Percentiles rank a stretch among this genome's conserved stretches.
These are phyloP conservation scores for Silybum marianum DNA, from an alignment of 129 eudicot genomes.

Conservation along the genomic window DNA sequence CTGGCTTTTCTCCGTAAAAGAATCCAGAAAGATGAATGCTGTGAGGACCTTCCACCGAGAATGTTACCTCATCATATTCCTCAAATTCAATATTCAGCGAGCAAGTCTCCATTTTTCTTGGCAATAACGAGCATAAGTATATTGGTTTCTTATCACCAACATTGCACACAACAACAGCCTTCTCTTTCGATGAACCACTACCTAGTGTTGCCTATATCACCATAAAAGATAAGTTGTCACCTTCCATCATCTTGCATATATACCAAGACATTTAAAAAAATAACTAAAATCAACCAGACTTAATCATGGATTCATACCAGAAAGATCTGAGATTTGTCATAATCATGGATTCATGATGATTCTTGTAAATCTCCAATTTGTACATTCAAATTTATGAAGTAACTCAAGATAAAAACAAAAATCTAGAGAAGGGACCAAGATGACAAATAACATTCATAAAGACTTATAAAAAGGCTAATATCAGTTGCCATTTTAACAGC, in stretches of 20 bases:
- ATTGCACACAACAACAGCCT: slow-evolving; percentile 67
- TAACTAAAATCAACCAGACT: background rate
- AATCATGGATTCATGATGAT: background rate
- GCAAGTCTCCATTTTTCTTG: slow-evolving; percentile 78
- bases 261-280: background rate
- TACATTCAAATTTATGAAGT: background rate
- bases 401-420: background rate
- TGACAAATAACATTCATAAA: background rate
- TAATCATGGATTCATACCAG: background rate
- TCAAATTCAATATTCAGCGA: slow-evolving; percentile 81
- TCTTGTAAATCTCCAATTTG: background rate
- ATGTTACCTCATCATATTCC: slow-evolving; percentile 75
- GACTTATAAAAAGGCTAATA: background rate
- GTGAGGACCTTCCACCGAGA: slow-evolving; percentile 80
- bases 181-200: slow-evolving; percentile 57
- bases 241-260: background rate
- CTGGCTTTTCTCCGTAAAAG: slow-evolving; percentile 58
- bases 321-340: no score
- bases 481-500: background rate
- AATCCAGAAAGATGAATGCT: slow-evolving; percentile 91
- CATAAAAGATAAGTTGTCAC: slow-evolving; percentile 9
- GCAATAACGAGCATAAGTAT: slow-evolving; percentile 71
- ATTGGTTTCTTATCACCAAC: slow-evolving; percentile 80
- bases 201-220: slow-evolving; percentile 78
- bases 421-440: background rate